phyloP scores from a whole-genome alignment of 495 filamentous ascomycete genomes.

The Sporormia fimetaria region DNA sequence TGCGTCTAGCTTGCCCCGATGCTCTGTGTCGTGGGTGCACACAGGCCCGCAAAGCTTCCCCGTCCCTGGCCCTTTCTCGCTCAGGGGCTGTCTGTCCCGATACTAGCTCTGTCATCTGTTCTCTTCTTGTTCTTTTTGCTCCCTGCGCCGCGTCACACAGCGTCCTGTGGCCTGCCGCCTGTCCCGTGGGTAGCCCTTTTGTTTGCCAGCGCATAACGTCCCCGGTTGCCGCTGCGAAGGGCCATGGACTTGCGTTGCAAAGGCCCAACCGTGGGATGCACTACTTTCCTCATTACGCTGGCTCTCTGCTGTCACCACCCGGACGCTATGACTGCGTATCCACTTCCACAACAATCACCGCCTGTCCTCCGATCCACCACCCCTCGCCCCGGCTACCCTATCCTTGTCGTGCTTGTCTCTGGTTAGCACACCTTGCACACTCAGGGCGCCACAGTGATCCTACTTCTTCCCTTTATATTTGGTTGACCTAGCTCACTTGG shows the following conservation, averaged over 20 bases:
- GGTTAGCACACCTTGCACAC: slow-evolving; percentile 16
- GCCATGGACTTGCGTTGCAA: too few species aligned
- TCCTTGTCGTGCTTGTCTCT: slow-evolving; percentile 23
- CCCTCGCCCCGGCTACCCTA: slow-evolving; percentile 23
- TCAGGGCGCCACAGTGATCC: slow-evolving; percentile 26
- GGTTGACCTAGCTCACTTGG: too few species aligned
- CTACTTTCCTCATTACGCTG: slow-evolving; percentile 7
- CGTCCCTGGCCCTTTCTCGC: slow-evolving; percentile 21
- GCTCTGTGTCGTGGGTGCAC: slow-evolving; percentile 23
- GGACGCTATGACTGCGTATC: slow-evolving; percentile 19
- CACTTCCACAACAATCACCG: slow-evolving; percentile 21
- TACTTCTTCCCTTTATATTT: too few species aligned
- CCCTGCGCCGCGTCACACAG: too few species aligned
- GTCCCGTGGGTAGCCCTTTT: too few species aligned
- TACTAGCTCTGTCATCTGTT: too few species aligned
- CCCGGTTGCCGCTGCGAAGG: too few species aligned
- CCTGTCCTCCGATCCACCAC: slow-evolving; percentile 19
- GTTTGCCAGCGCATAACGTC: too few species aligned
- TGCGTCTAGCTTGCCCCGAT: slow-evolving; percentile 17
- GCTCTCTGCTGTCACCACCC: slow-evolving; percentile 21
- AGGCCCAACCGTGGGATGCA: slow-evolving; percentile 5
- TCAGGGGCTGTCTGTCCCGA: slow-evolving; percentile 26
- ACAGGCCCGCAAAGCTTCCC: slow-evolving; percentile 16
- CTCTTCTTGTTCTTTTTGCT: slow-evolving; percentile 18
- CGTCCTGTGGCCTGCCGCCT: slow-evolving; percentile 29